These are phyloP conservation scores for Aspergillus heteromorphus DNA, from an alignment of 495 filamentous ascomycete species.

Conservation along the genomic window DNA sequence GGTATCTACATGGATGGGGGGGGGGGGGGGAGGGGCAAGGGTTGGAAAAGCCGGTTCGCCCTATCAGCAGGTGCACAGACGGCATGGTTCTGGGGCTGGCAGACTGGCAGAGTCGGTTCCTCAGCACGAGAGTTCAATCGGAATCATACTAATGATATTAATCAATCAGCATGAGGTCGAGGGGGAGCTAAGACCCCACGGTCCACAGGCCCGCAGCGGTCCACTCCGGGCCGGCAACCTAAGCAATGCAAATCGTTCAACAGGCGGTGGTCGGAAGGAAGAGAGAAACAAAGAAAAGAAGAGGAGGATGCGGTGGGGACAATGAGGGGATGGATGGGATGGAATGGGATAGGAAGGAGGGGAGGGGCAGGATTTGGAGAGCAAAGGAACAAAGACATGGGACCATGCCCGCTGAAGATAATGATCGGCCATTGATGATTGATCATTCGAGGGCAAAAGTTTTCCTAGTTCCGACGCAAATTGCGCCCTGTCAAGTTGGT, in stretches of 20 bases:
- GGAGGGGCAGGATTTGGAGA: background rate
- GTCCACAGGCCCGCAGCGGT: conserved; percentile 23
- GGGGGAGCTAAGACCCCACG: conserved; percentile 21
- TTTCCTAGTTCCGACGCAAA: conserved; percentile 4
- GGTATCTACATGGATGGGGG: too few relatives aligned
- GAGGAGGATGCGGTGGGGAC: background rate
- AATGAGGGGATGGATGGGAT: too few relatives aligned
- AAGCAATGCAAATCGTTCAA: conserved; percentile 16
- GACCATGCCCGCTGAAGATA: conserved; percentile 6
- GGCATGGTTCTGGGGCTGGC: conserved; percentile 12
- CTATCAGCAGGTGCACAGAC: conserved; percentile 13
- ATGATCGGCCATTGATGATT: conserved; percentile 11
- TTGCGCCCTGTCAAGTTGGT: background rate
- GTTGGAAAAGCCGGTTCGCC: conserved; percentile 6
- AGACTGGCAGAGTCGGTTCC: conserved; percentile 2
- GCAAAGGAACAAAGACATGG: background rate
- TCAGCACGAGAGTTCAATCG: conserved; percentile 4
- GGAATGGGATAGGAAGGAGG: too few relatives aligned
- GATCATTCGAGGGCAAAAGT: conserved; percentile 7
- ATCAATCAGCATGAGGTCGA: conserved; percentile 15
- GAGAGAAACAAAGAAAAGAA: background rate
- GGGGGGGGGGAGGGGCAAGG: background rate
- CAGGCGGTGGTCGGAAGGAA: background rate
- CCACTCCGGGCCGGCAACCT: conserved; percentile 27
- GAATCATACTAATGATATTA: too few relatives aligned